These are phyloP conservation scores for Onygenales sp. DNA, from an alignment of 2,329 filamentous ascomycete genomes.

Conservation along the genomic window DNA sequence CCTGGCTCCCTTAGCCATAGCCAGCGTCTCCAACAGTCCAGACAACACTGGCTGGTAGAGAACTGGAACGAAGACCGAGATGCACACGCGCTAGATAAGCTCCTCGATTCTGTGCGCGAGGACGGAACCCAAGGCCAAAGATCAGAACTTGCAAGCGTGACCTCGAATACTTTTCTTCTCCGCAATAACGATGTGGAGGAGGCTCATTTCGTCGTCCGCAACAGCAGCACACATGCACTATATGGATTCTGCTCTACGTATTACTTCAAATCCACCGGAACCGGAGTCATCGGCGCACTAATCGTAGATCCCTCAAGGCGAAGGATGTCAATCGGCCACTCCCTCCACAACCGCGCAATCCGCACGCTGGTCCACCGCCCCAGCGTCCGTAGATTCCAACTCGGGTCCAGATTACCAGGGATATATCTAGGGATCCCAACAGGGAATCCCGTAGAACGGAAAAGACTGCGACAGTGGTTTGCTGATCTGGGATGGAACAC, in stretches of 20 bases:
- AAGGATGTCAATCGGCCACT: conserved; percentile 82
- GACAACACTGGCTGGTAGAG: conserved; percentile 91
- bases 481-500: conserved; percentile 83
- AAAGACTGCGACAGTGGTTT: conserved; percentile 67
- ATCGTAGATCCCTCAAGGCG: conserved; percentile 81
- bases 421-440: conserved; percentile 77
- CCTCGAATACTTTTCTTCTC: conserved; percentile 66
- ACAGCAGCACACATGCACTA: conserved; percentile 80
- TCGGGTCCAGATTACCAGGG: conserved; percentile 72
- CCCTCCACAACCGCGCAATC: conserved; percentile 76
- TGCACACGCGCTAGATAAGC: conserved; percentile 59
- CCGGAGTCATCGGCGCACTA: conserved; percentile 73
- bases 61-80: conserved; percentile 76
- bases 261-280: conserved; percentile 58
- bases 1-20: conserved; percentile 74
- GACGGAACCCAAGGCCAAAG: conserved; percentile 51
- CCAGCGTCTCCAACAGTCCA: conserved; percentile 77
- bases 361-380: conserved; percentile 62
- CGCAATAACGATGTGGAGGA: conserved; percentile 63
- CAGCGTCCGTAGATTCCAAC: conserved; percentile 68
- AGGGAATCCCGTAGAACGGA: conserved; percentile 51
- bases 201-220: conserved; percentile 82
- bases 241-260: conserved; percentile 93
- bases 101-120: conserved; percentile 62
- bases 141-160: conserved; percentile 59